Evolutionary conservation across 305 asterid genomes (phyloP), one percentile per base, ranked within the genome.

Genomic region (Fraxinus baroniana): DNA sequence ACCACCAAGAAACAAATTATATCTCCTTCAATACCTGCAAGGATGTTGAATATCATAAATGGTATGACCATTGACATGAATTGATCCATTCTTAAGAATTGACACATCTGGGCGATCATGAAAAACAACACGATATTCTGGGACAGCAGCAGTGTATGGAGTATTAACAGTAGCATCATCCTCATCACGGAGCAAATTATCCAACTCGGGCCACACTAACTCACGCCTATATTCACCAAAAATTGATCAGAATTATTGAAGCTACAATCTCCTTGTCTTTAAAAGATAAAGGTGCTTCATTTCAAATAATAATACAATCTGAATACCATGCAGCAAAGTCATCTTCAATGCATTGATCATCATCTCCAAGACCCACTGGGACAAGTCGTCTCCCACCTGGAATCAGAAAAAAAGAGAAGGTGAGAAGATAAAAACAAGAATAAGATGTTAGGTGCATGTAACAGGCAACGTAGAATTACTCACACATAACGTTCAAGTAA

Each of bases 21-120:
- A 39, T 39, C 46, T 74, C 17, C 9, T 49, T 71, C 66, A 68
- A 30, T 89, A 95, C 99, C 91, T 88, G 91, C 89, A 92, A 73
- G 99, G 99, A 89, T 94, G 99, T 84, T 91, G 99, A 73, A 98
- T 93, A 88, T 97, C 99, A 87, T 89, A 84, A 37, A 89, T 86
- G 37, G 91, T 77, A 83, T 87, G 81, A 75, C 97, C 94, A 88
- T 89, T 92, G 79, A 90, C 90, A 83, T 85, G 87, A 55, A 88
- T 88, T 24, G 79, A 81, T 76, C 86, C 86, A 13, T 88, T 87
- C 81, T 90, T 91, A 7, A 79, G 49, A 79, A 66, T 36, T 32
- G 85, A 35, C 57, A 49, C 86, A 46, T 85, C 93, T 36, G 88
- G 10, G 82, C 86, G 83, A 78, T 94, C 97, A 80, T 89, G 94